These are phyloP conservation scores for Sarocladium strictum DNA, from an alignment of 2,329 filamentous ascomycete genomes.

Conservation along the genomic window DNA sequence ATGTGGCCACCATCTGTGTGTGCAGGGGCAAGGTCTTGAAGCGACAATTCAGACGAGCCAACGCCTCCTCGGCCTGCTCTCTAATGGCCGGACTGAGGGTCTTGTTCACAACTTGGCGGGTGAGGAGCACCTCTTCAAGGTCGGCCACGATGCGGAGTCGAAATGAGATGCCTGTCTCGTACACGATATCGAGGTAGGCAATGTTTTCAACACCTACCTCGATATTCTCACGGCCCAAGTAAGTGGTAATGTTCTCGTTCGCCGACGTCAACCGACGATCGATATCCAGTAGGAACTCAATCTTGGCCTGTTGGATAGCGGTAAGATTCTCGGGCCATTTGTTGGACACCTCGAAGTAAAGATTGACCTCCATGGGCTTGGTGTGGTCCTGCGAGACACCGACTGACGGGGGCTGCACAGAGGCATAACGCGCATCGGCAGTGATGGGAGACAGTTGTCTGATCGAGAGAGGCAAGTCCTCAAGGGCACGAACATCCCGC, in stretches of 20 bases:
- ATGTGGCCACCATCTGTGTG: conserved; percentile 72
- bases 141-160: conserved; percentile 86
- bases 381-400: conserved; percentile 37
- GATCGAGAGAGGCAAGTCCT: conserved; percentile 81
- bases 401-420: conserved; percentile 38
- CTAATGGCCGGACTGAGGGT: conserved; percentile 57
- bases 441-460: conserved; percentile 72
- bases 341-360: conserved; percentile 89
- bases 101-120: conserved; percentile 72
- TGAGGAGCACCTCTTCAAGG: conserved; percentile 73
- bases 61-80: conserved; percentile 62
- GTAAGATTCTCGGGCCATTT: conserved; percentile 90
- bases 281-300: conserved; percentile 79
- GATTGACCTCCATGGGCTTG: conserved; percentile 66
- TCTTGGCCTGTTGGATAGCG: conserved; percentile 89
- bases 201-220: conserved; percentile 65
- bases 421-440: conserved; percentile 68
- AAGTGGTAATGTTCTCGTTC: conserved; percentile 55
- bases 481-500: conserved; percentile 67
- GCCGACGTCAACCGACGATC: conserved; percentile 61
- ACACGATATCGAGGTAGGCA: conserved; percentile 75
- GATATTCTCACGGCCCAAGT: conserved; percentile 76
- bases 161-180: conserved; percentile 67
- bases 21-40: conserved; percentile 72
- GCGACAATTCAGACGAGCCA: conserved; percentile 64